Conservation (phyloP, 768 basidiomycete species). For the Jaapia argillacea region DNA sequence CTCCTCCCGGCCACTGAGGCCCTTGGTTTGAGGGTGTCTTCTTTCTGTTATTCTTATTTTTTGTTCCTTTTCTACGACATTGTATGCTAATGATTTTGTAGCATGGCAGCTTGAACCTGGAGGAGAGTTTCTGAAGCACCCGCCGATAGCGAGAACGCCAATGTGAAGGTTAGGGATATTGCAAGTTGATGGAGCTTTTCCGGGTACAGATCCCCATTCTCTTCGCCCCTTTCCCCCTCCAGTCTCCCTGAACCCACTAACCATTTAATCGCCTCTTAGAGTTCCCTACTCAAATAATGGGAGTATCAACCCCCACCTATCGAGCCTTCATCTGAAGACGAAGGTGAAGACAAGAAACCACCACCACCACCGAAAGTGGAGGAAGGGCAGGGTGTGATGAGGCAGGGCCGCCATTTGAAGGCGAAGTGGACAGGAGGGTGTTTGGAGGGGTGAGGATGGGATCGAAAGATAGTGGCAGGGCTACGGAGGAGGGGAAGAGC, state of each 20-base stretch:
- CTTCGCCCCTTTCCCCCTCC: neutral
- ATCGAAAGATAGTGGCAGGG: no score
- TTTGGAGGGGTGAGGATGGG: no score
- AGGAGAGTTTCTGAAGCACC: constrained; percentile 44
- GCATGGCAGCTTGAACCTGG: constrained; percentile 71
- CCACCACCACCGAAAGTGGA: no score
- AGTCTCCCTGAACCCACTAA: neutral
- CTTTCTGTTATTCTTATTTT: constrained; percentile 5
- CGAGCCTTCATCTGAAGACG: no score
- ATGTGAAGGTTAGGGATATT: constrained; percentile 68
- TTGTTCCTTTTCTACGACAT: constrained; percentile 1
- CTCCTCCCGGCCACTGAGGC: no score
- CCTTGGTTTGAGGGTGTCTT: neutral
- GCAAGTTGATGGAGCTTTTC: constrained; percentile 79
- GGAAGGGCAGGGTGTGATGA: no score
- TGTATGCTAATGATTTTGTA: constrained; percentile 18
- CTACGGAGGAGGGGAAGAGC: no score
- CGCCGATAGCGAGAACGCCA: constrained; percentile 27
- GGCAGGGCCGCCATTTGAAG: no score
- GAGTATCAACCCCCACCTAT: constrained; percentile 13
- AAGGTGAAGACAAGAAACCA: no score
- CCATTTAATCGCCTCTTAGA: constrained; percentile 5
- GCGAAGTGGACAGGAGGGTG: no score
- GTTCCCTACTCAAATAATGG: constrained; percentile 19
- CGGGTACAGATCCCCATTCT: constrained; percentile 35